Percentiles rank a stretch among this genome's conserved stretches.
phyloP scores from a whole-genome alignment of 345 rosid species.

The Citrus maxima region DNA sequence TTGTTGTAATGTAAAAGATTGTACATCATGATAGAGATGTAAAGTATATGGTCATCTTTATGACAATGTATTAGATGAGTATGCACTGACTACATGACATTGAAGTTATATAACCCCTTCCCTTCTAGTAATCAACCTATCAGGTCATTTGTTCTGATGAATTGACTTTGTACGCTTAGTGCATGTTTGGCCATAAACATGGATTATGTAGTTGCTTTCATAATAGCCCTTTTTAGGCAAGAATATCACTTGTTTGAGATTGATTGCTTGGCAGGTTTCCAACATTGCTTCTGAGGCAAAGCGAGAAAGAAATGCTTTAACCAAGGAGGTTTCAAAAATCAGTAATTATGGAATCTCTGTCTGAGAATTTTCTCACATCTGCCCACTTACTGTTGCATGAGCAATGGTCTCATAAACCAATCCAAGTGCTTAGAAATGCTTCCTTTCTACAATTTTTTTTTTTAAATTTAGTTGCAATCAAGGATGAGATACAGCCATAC shows the following conservation, averaged over 20 bases:
- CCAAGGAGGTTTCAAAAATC: conserved; percentile 80
- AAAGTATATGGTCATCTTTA: background rate
- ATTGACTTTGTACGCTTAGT: background rate
- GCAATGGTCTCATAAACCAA: background rate
- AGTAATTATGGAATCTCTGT: conserved; percentile 86
- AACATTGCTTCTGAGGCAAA: conserved; percentile 65
- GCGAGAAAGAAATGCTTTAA: conserved; percentile 62
- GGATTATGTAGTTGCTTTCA: background rate
- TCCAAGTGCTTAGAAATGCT: conserved; percentile 19
- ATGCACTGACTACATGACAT: background rate
- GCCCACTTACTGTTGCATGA: background rate
- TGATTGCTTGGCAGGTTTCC: conserved; percentile 54
- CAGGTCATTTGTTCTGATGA: background rate
- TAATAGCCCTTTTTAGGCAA: background rate
- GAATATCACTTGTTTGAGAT: background rate
- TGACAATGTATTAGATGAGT: background rate
- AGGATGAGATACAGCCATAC: background rate
- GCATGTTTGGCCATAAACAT: background rate
- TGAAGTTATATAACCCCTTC: background rate
- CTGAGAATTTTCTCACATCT: conserved; percentile 25
- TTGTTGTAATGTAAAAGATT: background rate
- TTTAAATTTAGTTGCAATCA: background rate
- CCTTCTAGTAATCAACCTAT: background rate
- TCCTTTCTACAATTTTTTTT: background rate
- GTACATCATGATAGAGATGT: background rate